Percentiles rank a stretch among this genome's conserved stretches.
These are phyloP conservation scores for Oxytropis ochrocephala DNA, from an alignment of 306 rosid genomes.

Conservation along the genomic window DNA sequence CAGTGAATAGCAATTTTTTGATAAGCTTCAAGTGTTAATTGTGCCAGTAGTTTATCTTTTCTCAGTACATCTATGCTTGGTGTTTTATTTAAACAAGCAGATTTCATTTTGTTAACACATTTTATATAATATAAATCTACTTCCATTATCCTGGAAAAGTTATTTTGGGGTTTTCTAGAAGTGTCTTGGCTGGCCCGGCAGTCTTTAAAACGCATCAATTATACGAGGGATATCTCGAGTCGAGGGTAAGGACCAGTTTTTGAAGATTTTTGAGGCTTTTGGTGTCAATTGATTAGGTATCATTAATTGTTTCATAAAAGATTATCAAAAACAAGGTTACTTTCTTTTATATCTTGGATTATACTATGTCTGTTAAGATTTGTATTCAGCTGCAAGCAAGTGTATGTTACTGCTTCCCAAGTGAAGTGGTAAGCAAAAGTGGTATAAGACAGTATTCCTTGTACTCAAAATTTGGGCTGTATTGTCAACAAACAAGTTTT, in stretches of 20 bases:
- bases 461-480: neutral
- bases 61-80: neutral
- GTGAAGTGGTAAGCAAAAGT: neutral
- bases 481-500: neutral
- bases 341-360: neutral
- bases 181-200: neutral
- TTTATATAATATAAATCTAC: neutral
- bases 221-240: neutral
- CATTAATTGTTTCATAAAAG: neutral
- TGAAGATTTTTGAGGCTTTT: neutral
- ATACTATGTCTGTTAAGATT: neutral
- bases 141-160: neutral
- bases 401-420: neutral
- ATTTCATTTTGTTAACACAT: neutral
- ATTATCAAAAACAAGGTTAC: neutral
- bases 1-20: slow-evolving; percentile 2
- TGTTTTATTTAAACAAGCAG: neutral
- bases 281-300: neutral
- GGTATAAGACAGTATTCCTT: neutral
- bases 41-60: neutral
- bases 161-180: neutral
- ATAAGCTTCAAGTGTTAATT: neutral
- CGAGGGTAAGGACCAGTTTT: neutral
- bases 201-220: neutral
- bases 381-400: neutral